phyloP scores from a whole-genome alignment of 768 basidiomycete genomes.

The Termitomyces sp. region DNA sequence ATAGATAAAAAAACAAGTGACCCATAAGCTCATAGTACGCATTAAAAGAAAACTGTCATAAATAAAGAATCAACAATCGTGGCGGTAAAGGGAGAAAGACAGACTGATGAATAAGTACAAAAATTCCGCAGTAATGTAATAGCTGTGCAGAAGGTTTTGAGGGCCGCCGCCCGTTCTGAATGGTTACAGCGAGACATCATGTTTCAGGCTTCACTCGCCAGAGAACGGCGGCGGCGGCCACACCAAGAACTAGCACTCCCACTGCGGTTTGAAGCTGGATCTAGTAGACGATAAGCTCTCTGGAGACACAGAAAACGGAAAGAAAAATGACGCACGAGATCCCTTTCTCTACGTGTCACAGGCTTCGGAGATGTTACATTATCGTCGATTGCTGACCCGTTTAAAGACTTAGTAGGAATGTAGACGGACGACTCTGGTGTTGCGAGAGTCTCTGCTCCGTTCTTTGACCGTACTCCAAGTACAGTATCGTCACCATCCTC shows the following conservation, averaged over 20 bases:
- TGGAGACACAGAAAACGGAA: background rate
- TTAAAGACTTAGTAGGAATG: conserved; percentile 4
- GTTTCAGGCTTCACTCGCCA: conserved; percentile 56
- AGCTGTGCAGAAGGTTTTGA: conserved; percentile 5
- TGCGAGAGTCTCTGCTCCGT: conserved; percentile 16
- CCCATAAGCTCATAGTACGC: conserved; percentile 1
- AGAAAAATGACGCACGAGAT: conserved; percentile 11
- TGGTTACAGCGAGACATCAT: background rate
- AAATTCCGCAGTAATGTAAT: background rate
- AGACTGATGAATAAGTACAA: conserved; percentile 3
- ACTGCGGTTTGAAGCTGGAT: conserved; percentile 51
- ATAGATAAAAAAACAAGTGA: conserved; percentile 1
- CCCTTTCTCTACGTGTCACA: conserved; percentile 2
- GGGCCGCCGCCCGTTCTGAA: background rate
- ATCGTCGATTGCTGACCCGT: conserved; percentile 7
- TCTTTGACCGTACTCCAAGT: conserved; percentile 14
- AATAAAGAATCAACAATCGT: background rate
- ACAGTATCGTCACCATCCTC: conserved; percentile 20
- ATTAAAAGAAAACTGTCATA: conserved; percentile 1
- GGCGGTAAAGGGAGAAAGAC: background rate
- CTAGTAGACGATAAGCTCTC: conserved; percentile 6
- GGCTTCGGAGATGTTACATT: background rate
- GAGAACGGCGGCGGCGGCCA: conserved; percentile 67
- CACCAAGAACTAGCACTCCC: conserved; percentile 58
- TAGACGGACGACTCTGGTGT: conserved; percentile 24